Base-by-base conservation (phyloP, 345 rosid genomes). In the Aethionema arabicum region DNA sequence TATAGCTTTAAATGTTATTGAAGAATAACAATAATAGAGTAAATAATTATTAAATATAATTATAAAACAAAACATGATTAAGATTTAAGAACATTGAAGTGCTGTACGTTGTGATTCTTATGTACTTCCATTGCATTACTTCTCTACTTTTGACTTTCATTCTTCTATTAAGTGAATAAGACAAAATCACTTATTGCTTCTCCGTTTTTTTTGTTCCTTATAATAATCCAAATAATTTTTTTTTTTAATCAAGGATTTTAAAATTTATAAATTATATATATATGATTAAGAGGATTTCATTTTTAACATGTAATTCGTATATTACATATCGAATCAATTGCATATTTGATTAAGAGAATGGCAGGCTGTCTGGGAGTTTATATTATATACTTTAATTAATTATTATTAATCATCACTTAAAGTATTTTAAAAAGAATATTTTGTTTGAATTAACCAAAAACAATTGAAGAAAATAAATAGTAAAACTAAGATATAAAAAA, bases 101-200 rank as follows among this genome's bases (percentile, higher is more conserved):
- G 65, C 12, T 67, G 65, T 55, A 55, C 16, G 1, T 63, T 52
- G 32, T 32, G 16, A 53, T 21, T 21, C 27, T 54, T 54, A 5
- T 37, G 59, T 54, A 54, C 51, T 42, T 58, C 50, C 63, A n/a
- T 42, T 58, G 63, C 63, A n/a, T 42, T 42, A 58, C 30, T 30
- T 54, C 2, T 65, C 61, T 57, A 57, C 64, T 67, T n/a, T n/a
- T n/a, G n/a, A n/a, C n/a, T n/a, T n/a, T n/a, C n/a, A n/a, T n/a
- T n/a, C n/a, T n/a, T 66, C 30, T 32, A 48, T 67, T 39, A 50
- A 67, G 50, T 57, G 43, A 48, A 57, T 15, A 40, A 50, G 64
- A 57, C 56, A 57, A 67, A 67, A 31, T 0, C 5, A 16, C 3
- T 66, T 67, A 57, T 49, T 32, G 14, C 11, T 16, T 8, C 4